Percentiles rank a stretch among this genome's conserved stretches.
Evolutionary conservation across 352 stramenopile genomes (phyloP).

Genomic region (Aphanomyces stellatus): DNA sequence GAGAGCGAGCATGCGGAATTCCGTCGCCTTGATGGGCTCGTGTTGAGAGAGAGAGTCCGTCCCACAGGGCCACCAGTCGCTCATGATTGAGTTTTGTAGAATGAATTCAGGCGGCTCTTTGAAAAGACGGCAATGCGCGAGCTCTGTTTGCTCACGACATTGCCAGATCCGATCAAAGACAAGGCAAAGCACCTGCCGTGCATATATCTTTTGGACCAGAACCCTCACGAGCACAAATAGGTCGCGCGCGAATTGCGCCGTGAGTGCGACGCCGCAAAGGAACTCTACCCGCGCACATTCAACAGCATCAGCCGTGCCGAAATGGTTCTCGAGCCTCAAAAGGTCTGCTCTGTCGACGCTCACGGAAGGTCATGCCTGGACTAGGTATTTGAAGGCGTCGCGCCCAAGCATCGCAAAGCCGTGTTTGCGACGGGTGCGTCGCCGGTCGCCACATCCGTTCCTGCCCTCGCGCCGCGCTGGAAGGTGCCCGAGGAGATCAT

Average conservation of each 20-base stretch:
- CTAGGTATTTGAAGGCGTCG: no score
- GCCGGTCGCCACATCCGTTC: no score
- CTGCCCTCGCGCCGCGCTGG: no score
- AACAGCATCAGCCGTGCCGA: no score
- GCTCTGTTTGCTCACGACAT: conserved; percentile 11
- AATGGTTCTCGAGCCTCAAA: no score
- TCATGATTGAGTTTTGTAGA: neutral
- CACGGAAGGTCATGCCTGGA: no score
- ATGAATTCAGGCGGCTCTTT: no score
- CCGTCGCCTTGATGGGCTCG: neutral
- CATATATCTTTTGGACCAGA: neutral
- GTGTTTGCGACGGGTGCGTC: no score
- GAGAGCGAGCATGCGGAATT: neutral
- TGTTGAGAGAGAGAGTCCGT: neutral
- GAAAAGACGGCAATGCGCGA: neutral
- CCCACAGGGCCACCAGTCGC: neutral
- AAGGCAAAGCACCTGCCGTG: neutral
- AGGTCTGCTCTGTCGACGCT: no score
- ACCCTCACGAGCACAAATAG: no score
- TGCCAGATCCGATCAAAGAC: conserved; percentile 2
- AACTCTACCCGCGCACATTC: neutral
- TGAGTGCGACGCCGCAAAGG: neutral
- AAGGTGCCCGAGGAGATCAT: neutral
- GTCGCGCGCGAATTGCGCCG: no score
- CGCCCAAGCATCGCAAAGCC: no score